phyloP scores from a whole-genome alignment of 331 rosid species.

The Acacia concinna region DNA sequence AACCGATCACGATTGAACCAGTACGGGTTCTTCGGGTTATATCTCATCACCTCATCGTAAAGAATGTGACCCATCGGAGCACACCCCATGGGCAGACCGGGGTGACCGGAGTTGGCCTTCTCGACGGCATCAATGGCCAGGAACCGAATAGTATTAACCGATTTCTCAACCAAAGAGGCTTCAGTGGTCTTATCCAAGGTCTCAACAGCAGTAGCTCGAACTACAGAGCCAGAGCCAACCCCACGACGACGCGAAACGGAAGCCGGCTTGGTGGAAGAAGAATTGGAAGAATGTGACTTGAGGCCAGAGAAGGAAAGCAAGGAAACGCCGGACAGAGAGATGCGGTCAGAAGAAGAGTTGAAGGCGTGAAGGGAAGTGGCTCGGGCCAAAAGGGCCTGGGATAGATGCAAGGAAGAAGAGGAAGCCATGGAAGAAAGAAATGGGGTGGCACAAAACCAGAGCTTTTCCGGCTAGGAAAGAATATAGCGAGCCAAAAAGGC shows the following conservation, averaged over 20 bases:
- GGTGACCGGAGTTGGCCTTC: conserved; percentile 96
- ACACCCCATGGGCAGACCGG: conserved; percentile 97
- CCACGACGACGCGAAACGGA: conserved; percentile 35
- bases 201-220: conserved; percentile 50
- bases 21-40: conserved; percentile 82
- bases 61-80: conserved; percentile 94
- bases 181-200: conserved; percentile 62
- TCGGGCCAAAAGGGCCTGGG: conserved; percentile 67
- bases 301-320: conserved; percentile 57
- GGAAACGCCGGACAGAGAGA: conserved; percentile 39
- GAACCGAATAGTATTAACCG: conserved; percentile 92
- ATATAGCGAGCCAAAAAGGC: background rate
- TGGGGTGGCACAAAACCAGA: background rate
- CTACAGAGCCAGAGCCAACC: background rate
- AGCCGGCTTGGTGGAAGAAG: conserved; percentile 3
- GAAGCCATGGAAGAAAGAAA: conserved; percentile 57
- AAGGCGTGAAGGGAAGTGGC: conserved; percentile 49
- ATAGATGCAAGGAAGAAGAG: conserved; percentile 66
- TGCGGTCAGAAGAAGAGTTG: conserved; percentile 47
- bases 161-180: conserved; percentile 66
- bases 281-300: conserved; percentile 33
- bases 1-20: conserved; percentile 99
- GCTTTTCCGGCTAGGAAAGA: background rate
- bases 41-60: conserved; percentile 87
- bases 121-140: conserved; percentile 82